Conservation (phyloP, 805 yeast species). For the Cyberlindnera maritima region DNA sequence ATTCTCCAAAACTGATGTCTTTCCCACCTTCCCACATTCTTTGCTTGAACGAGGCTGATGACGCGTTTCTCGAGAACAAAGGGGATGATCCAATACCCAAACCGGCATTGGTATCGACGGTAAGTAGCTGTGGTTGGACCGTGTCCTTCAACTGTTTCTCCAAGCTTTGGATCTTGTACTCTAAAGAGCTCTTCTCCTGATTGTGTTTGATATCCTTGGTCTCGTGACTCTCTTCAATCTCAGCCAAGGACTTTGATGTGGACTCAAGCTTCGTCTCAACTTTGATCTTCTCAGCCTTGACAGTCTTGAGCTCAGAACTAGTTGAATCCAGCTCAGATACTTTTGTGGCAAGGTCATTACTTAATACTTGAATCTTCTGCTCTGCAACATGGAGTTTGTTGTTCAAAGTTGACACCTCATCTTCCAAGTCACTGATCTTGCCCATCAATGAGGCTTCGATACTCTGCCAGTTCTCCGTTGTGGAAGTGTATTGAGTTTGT, state of each 20-base stretch:
- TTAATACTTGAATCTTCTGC: slow-evolving; percentile 29
- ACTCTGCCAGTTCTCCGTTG: slow-evolving; percentile 79
- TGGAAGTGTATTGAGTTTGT: slow-evolving; percentile 69
- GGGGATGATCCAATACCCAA: slow-evolving; percentile 1
- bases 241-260: slow-evolving; percentile 26
- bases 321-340: slow-evolving; percentile 23
- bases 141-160: slow-evolving; percentile 20
- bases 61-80: slow-evolving; percentile 11
- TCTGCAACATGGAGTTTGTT: slow-evolving; percentile 25
- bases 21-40: slow-evolving; percentile 23
- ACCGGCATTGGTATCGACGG: slow-evolving; percentile 5
- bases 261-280: slow-evolving; percentile 21
- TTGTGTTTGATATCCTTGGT: slow-evolving; percentile 13
- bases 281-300: slow-evolving; percentile 27
- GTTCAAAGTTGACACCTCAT: slow-evolving; percentile 40
- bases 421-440: slow-evolving; percentile 43
- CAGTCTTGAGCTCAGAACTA: slow-evolving; percentile 17
- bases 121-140: slow-evolving; percentile 19
- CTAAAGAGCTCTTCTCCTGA: slow-evolving; percentile 20
- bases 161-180: slow-evolving; percentile 18
- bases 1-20: slow-evolving; percentile 44
- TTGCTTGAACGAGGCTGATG: slow-evolving; percentile 21
- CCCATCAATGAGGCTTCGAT: slow-evolving; percentile 65
- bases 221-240: slow-evolving; percentile 27
- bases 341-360: slow-evolving; percentile 31